A percentile compares a stretch with the other conserved stretches of the same genome.
Conservation (phyloP, 2,329 filamentous ascomycete genomes). For the Aspergillus intermedius region DNA sequence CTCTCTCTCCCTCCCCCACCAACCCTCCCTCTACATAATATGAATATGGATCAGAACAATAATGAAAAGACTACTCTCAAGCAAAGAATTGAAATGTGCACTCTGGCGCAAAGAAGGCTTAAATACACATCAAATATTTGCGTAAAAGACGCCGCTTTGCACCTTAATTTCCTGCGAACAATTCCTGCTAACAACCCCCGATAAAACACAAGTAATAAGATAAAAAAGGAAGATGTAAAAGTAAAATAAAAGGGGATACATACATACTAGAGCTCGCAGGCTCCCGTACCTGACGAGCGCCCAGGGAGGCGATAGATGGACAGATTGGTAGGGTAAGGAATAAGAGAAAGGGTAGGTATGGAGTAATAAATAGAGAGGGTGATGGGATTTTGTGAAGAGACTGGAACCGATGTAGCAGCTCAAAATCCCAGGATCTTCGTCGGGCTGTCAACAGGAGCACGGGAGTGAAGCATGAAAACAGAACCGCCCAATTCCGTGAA, state of each 20-base stretch:
- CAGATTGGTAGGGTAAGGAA: too few relatives aligned
- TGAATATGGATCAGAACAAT: too few relatives aligned
- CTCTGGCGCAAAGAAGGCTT: conserved; percentile 4
- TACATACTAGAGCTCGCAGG: neutral
- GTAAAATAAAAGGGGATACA: conserved; percentile 5
- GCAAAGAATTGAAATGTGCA: conserved; percentile 3
- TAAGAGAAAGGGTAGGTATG: too few relatives aligned
- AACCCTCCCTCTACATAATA: neutral
- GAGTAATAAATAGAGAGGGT: too few relatives aligned
- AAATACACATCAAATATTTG: conserved; percentile 6
- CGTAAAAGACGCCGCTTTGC: conserved; percentile 4
- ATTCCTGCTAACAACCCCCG: neutral
- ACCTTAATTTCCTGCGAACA: neutral
- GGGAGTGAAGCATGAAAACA: conserved; percentile 9
- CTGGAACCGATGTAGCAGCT: too few relatives aligned
- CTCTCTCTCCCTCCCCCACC: neutral
- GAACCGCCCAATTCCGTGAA: conserved; percentile 9
- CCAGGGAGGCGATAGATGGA: too few relatives aligned
- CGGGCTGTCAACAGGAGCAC: conserved; percentile 11
- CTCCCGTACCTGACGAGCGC: neutral
- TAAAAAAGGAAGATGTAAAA: conserved; percentile 1
- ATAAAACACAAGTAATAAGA: neutral
- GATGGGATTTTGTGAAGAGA: too few relatives aligned
- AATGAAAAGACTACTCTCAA: neutral
- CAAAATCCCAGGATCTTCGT: too few relatives aligned